Conservation (phyloP, 108 stramenopile genomes). For the Conticribra guillardii region DNA sequence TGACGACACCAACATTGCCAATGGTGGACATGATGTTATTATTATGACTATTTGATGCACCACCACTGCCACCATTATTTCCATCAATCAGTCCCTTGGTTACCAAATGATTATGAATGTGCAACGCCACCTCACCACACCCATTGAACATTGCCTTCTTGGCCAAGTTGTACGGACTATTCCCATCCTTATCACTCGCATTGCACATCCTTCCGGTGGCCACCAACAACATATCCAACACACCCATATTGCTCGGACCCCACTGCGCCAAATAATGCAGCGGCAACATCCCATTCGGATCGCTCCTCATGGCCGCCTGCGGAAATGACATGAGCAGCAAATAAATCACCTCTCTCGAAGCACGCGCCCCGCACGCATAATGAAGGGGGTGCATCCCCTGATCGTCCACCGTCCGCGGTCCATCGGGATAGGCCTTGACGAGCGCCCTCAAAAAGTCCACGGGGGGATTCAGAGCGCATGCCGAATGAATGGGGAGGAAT, state of each 20-base stretch:
- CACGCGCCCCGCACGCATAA: slow-evolving; percentile 83
- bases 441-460: slow-evolving; percentile 60
- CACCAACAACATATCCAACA: slow-evolving; percentile 79
- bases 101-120: slow-evolving; percentile 26
- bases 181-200: slow-evolving; percentile 67
- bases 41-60: background rate
- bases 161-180: slow-evolving; percentile 71
- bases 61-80: slow-evolving; percentile 3
- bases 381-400: slow-evolving; percentile 88
- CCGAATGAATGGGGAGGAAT: slow-evolving; percentile 83
- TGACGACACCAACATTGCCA: slow-evolving; percentile 6
- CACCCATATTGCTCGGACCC: slow-evolving; percentile 58
- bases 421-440: slow-evolving; percentile 67
- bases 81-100: slow-evolving; percentile 14
- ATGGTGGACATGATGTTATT: background rate
- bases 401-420: slow-evolving; percentile 71
- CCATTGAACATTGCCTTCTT: slow-evolving; percentile 66
- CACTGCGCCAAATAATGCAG: slow-evolving; percentile 85
- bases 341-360: slow-evolving; percentile 69
- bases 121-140: slow-evolving; percentile 33
- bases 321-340: slow-evolving; percentile 69
- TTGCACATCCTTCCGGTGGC: slow-evolving; percentile 62
- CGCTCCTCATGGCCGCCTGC: slow-evolving; percentile 60
- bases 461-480: slow-evolving; percentile 80
- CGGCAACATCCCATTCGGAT: slow-evolving; percentile 86